Evolutionary conservation across 495 filamentous ascomycete genomes (phyloP).

Genomic region (Penicillium manginii): DNA sequence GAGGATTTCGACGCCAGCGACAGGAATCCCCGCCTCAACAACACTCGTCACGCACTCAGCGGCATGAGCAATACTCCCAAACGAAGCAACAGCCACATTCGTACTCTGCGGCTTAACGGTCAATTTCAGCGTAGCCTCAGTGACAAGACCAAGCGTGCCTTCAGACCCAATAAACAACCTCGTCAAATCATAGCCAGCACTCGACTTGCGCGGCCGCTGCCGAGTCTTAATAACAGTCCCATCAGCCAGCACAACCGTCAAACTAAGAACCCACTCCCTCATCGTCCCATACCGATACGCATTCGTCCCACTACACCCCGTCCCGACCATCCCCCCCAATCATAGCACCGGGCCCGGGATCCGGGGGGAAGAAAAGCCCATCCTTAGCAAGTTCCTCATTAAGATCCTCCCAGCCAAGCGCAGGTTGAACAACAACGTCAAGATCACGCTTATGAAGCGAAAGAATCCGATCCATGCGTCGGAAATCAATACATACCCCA

Average conservation of each 20-base stretch:
- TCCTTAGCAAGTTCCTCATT: constrained; percentile 60
- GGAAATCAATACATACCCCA: constrained; percentile 67
- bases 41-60: constrained; percentile 63
- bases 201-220: constrained; percentile 67
- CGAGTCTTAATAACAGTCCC: constrained; percentile 68
- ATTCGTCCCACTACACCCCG: constrained; percentile 69
- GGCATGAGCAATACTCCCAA: constrained; percentile 57
- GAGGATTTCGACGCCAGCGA: constrained; percentile 66
- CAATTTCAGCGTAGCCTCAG: constrained; percentile 65
- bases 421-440: constrained; percentile 70
- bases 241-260: constrained; percentile 68
- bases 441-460: constrained; percentile 59
- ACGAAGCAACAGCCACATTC: constrained; percentile 65
- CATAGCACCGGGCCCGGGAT: constrained; percentile 68
- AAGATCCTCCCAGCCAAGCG: constrained; percentile 64
- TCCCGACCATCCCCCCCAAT: constrained; percentile 73
- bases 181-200: constrained; percentile 68
- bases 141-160: constrained; percentile 67
- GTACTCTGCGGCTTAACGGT: constrained; percentile 64
- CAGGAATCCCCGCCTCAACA: constrained; percentile 63
- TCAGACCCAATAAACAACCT: constrained; percentile 66
- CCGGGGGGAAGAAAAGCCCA: constrained; percentile 68
- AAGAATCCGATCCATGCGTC: constrained; percentile 64
- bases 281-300: constrained; percentile 71
- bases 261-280: constrained; percentile 67